A percentile compares a stretch with the other conserved stretches of the same genome.
phyloP scores from a whole-genome alignment of 768 basidiomycete species.

The Infundibulicybe gibba region DNA sequence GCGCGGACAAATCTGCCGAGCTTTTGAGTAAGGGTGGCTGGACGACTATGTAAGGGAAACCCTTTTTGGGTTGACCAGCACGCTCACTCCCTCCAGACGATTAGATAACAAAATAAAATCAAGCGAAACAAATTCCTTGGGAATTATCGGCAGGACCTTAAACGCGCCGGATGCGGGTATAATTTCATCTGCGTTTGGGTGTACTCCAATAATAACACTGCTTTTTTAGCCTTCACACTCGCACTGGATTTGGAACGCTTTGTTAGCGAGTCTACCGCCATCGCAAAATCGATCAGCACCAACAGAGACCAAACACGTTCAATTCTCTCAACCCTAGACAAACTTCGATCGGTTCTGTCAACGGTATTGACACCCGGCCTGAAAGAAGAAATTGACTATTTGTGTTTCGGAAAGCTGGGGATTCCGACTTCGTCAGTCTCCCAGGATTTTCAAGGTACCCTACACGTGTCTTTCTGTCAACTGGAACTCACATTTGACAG shows the following conservation, averaged over 20 bases:
- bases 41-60: conserved; percentile 56
- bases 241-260: conserved; percentile 49
- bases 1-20: conserved; percentile 71
- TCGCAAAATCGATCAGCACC: conserved; percentile 50
- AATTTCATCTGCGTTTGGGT: background rate
- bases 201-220: background rate
- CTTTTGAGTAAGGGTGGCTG: conserved; percentile 71
- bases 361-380: conserved; percentile 66
- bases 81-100: too few relatives aligned
- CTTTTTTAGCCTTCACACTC: conserved; percentile 46
- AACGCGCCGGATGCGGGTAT: conserved; percentile 18
- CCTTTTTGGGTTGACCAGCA: too few relatives aligned
- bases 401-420: conserved; percentile 58
- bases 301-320: conserved; percentile 35
- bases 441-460: conserved; percentile 52
- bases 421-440: conserved; percentile 32
- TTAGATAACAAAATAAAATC: too few relatives aligned
- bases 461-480: background rate
- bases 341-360: conserved; percentile 60
- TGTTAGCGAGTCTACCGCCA: conserved; percentile 40
- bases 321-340: conserved; percentile 44
- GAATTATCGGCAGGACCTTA: conserved; percentile 12
- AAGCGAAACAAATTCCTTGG: too few relatives aligned
- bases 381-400: conserved; percentile 64
- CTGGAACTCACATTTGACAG: too few relatives aligned